phyloP scores from a whole-genome alignment of 148 eudicot species.

The Vaccinium macrocarpon region DNA sequence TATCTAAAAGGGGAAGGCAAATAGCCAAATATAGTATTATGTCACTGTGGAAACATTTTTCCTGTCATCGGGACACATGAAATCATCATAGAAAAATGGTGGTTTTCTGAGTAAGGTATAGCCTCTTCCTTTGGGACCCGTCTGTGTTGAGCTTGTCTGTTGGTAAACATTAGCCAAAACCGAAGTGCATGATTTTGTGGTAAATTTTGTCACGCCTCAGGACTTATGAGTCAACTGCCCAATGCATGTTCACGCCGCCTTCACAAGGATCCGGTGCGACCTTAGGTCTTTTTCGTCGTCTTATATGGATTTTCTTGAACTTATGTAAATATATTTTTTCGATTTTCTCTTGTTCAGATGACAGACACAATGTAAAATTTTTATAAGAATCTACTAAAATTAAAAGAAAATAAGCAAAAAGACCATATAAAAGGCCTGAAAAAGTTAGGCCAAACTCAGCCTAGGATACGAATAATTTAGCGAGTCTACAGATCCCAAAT shows the following conservation, averaged over 20 bases:
- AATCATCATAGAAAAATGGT: background rate
- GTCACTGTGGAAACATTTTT: background rate
- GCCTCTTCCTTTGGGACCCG: background rate
- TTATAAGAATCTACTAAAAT: no score
- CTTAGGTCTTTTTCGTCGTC: no score
- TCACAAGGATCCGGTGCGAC: background rate
- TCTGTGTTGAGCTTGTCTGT: background rate
- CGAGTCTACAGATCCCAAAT: no score
- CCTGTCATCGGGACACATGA: conserved; percentile 1
- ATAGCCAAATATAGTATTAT: background rate
- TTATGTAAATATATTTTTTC: no score
- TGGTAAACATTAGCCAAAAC: background rate
- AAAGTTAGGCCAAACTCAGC: no score
- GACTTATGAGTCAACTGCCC: background rate
- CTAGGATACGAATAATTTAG: no score
- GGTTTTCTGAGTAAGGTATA: background rate
- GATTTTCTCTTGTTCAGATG: no score
- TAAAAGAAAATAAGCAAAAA: no score
- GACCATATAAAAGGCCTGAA: no score
- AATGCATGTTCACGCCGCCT: background rate
- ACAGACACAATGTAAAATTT: no score
- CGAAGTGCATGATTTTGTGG: background rate
- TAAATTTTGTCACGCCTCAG: background rate
- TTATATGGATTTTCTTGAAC: no score
- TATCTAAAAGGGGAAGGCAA: background rate